These are phyloP conservation scores for Filobasidium uniguttulatum DNA, from an alignment of 1,284 basidiomycete genomes.

Conservation along the genomic window DNA sequence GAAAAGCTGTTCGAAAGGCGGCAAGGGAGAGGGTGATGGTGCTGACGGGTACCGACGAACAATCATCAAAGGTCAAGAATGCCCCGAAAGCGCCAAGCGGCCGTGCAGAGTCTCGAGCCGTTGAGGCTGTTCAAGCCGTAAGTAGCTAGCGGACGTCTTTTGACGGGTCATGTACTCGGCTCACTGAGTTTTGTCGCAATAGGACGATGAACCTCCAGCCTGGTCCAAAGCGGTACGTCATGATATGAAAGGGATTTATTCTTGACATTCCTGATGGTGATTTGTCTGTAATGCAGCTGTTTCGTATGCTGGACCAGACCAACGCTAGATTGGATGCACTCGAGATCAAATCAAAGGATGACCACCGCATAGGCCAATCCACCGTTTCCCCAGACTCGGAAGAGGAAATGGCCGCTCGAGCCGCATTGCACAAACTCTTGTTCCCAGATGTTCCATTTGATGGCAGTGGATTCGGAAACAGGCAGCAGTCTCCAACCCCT, in stretches of 20 bases:
- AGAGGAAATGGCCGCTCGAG: conserved; percentile 11
- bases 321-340: conserved; percentile 12
- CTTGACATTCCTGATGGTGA: background rate
- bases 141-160: background rate
- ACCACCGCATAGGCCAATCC: background rate
- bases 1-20: conserved; percentile 31
- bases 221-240: conserved; percentile 27
- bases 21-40: conserved; percentile 32
- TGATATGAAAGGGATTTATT: background rate
- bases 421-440: conserved; percentile 12
- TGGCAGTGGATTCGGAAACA: conserved; percentile 2
- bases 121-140: background rate
- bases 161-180: background rate
- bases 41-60: conserved; percentile 16
- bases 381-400: conserved; percentile 5
- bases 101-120: background rate
- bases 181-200: background rate
- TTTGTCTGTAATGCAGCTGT: conserved; percentile 8
- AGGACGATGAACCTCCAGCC: conserved; percentile 17
- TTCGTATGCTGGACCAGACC: conserved; percentile 14
- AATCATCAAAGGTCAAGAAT: background rate
- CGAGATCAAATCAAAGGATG: background rate
- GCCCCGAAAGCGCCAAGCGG: background rate
- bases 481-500: background rate
- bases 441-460: conserved; percentile 15